Conservation (phyloP, 257 asterid genomes). For the Phtheirospermum japonicum region DNA sequence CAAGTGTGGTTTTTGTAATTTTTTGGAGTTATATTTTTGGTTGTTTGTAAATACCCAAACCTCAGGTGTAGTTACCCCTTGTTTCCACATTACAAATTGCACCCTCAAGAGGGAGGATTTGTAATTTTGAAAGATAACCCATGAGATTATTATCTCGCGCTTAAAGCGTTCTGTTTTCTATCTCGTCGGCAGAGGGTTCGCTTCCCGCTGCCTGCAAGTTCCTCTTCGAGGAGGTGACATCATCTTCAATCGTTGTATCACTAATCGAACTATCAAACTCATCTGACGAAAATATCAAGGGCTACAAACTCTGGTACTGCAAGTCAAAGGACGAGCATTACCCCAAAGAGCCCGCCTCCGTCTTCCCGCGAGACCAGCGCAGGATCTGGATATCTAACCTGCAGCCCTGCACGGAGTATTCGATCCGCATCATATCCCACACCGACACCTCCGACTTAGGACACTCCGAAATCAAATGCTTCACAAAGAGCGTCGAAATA, state of each 20-base stretch:
- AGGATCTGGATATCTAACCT: conserved; percentile 77
- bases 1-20: no score
- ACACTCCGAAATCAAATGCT: conserved; percentile 87
- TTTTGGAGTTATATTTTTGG: no score
- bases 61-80: neutral
- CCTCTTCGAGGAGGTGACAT: conserved; percentile 78
- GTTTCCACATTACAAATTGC: no score
- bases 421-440: conserved; percentile 74
- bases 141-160: conserved; percentile 18
- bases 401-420: conserved; percentile 89
- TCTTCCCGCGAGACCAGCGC: conserved; percentile 76
- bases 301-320: conserved; percentile 93
- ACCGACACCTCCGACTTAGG: conserved; percentile 63
- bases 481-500: conserved; percentile 78
- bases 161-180: conserved; percentile 18
- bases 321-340: conserved; percentile 69
- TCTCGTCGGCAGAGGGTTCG: conserved; percentile 65
- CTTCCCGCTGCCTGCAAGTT: conserved; percentile 93
- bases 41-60: neutral
- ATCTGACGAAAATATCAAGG: conserved; percentile 52
- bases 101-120: no score
- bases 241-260: conserved; percentile 69
- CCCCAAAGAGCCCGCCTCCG: conserved; percentile 66
- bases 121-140: neutral
- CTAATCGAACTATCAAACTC: conserved; percentile 66